These are phyloP conservation scores for Claviceps maximensis DNA, from an alignment of 2,329 filamentous ascomycete genomes.

Conservation along the genomic window DNA sequence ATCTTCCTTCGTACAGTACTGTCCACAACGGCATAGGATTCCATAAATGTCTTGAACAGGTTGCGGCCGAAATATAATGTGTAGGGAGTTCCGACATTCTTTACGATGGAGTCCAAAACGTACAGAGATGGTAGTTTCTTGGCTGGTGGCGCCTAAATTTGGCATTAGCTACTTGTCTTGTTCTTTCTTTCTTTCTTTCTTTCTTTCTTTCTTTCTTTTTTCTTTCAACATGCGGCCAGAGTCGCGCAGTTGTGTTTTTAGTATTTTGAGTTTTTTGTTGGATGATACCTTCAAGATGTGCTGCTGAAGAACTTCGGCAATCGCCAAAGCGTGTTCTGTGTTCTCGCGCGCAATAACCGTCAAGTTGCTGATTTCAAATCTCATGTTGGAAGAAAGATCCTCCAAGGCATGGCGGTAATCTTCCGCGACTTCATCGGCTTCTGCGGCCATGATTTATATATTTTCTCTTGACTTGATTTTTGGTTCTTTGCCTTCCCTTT, in stretches of 20 bases:
- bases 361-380: conserved; percentile 92
- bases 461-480: conserved; percentile 1
- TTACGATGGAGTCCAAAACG: conserved; percentile 94
- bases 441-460: conserved; percentile 32
- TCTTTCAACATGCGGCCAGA: not conserved
- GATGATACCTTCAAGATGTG: conserved; percentile 80
- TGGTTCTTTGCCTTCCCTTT: conserved; percentile 1
- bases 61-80: conserved; percentile 88
- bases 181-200: too few relatives aligned
- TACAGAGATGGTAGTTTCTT: conserved; percentile 95
- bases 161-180: conserved; percentile 22
- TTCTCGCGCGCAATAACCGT: conserved; percentile 97
- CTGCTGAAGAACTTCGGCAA: conserved; percentile 78
- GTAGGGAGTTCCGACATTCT: conserved; percentile 96
- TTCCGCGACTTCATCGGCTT: conserved; percentile 75
- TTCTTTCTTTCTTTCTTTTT: too few relatives aligned
- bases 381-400: conserved; percentile 80
- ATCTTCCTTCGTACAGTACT: conserved; percentile 72
- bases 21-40: conserved; percentile 84
- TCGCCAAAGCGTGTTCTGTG: conserved; percentile 86
- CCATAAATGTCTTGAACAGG: conserved; percentile 91
- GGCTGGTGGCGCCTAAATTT: conserved; percentile 60
- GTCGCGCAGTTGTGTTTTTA: not conserved
- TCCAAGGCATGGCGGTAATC: conserved; percentile 91
- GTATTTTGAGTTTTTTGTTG: not conserved